phyloP scores from a whole-genome alignment of 768 basidiomycete species.

The Pleurotus cornucopiae region DNA sequence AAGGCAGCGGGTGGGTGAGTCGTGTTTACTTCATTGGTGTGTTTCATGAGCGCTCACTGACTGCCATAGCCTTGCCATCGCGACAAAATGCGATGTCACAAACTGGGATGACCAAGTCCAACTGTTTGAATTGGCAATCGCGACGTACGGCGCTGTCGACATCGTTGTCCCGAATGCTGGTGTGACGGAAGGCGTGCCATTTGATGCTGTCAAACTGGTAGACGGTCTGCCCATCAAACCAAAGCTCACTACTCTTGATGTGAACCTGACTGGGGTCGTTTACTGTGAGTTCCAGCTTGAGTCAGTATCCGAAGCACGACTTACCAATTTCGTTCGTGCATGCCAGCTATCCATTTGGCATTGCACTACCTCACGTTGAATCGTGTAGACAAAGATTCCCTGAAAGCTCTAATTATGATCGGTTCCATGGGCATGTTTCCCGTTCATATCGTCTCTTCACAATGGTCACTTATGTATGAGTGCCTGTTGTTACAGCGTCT shows the following conservation, averaged over 20 bases:
- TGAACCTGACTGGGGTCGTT: conserved; percentile 44
- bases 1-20: conserved; percentile 39
- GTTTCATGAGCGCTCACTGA: not conserved
- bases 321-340: conserved; percentile 1
- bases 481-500: conserved; percentile 32
- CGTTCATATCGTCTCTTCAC: not conserved
- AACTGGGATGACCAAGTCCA: conserved; percentile 50
- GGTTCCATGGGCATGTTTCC: conserved; percentile 46
- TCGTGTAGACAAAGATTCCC: conserved; percentile 26
- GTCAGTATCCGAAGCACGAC: not conserved
- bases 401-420: conserved; percentile 48
- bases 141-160: conserved; percentile 45
- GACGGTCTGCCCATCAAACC: conserved; percentile 43
- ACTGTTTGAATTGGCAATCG: conserved; percentile 45
- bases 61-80: conserved; percentile 33
- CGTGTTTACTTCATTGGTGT: not conserved
- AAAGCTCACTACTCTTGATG: conserved; percentile 36
- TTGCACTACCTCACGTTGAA: conserved; percentile 43
- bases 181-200: conserved; percentile 30
- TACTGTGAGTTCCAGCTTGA: conserved; percentile 34
- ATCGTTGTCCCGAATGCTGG: conserved; percentile 57
- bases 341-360: conserved; percentile 43
- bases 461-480: not conserved
- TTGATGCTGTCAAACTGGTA: conserved; percentile 25
- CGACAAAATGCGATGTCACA: conserved; percentile 44